Conservation (phyloP, 2,329 filamentous ascomycete species). For the Phaeosphaeria sp. region DNA sequence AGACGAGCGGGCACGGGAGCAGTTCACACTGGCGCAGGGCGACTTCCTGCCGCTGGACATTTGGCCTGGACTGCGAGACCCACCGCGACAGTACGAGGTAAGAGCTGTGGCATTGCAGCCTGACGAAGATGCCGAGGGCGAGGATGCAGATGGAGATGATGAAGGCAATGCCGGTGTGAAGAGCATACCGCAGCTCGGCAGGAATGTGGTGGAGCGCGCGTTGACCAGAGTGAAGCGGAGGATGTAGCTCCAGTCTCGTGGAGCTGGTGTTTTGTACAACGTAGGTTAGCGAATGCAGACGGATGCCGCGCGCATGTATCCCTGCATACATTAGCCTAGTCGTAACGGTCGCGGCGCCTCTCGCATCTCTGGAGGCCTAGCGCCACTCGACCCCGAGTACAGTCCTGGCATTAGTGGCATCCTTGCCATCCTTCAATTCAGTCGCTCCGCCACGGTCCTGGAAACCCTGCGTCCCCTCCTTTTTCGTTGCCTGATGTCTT, state of each 20-base stretch:
- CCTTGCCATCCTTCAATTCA: too few relatives aligned
- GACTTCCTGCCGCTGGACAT: constrained; percentile 88
- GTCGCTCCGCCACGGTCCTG: too few relatives aligned
- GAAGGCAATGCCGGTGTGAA: constrained; percentile 22
- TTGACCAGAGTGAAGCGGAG: constrained; percentile 44
- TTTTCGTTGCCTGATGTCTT: not conserved
- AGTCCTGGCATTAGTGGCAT: not conserved
- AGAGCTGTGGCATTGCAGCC: constrained; percentile 22
- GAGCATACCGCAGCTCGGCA: constrained; percentile 44
- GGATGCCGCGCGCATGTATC: not conserved
- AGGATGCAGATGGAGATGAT: constrained; percentile 14
- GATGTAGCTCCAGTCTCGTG: constrained; percentile 26
- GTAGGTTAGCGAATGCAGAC: not conserved
- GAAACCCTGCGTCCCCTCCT: not conserved
- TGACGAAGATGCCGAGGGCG: constrained; percentile 22
- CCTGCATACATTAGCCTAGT: not conserved
- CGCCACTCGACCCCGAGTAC: not conserved
- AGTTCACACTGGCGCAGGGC: constrained; percentile 81
- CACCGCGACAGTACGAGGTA: constrained; percentile 44
- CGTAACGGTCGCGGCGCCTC: not conserved
- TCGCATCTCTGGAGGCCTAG: not conserved
- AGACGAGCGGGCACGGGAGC: constrained; percentile 75
- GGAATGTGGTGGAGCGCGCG: constrained; percentile 44
- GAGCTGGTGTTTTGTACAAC: not conserved
- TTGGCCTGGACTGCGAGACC: constrained; percentile 68